phyloP scores from a whole-genome alignment of 331 rosid genomes.

The Prunus yedoensis region DNA sequence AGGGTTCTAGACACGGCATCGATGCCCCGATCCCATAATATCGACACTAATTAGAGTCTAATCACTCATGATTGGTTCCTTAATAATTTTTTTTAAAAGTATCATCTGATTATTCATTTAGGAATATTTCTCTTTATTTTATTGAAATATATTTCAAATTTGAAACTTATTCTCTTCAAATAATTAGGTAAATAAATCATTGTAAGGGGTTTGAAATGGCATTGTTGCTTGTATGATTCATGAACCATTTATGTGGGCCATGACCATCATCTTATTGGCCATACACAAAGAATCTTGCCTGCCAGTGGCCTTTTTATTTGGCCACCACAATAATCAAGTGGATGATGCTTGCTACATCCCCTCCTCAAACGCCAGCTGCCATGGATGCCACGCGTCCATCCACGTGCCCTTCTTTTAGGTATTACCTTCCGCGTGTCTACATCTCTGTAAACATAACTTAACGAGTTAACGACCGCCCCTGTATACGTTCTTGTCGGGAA shows the following conservation, averaged over 20 bases:
- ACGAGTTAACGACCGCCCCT: not conserved
- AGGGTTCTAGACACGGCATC: no score
- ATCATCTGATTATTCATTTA: no score
- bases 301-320: not conserved
- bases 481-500: not conserved
- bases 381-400: not conserved
- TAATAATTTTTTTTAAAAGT: no score
- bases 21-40: no score
- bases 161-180: no score
- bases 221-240: not conserved
- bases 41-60: no score
- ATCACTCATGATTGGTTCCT: no score
- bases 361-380: no score
- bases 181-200: no score
- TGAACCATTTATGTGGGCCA: not conserved
- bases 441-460: not conserved
- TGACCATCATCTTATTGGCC: not conserved
- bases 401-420: not conserved
- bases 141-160: no score
- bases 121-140: no score
- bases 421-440: not conserved
- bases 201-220: no score
- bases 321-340: constrained; percentile 13
- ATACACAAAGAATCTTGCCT: not conserved
- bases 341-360: not conserved